Base-by-base conservation (phyloP, 2,329 filamentous ascomycete species). In the Drechslera avenae region DNA sequence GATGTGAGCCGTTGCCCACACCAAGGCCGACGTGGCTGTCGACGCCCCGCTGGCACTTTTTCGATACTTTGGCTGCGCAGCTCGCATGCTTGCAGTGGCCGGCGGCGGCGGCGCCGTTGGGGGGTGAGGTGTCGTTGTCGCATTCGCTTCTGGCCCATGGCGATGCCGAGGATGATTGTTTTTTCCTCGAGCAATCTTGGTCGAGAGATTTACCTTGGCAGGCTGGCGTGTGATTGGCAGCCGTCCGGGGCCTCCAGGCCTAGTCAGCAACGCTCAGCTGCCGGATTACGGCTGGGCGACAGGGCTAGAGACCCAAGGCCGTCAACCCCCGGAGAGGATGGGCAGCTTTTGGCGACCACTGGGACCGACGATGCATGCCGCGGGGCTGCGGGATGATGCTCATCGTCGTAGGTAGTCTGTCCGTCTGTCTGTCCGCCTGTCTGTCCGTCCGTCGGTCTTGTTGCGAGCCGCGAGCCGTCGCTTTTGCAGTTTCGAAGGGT, bases 11-110 rank as follows among this genome's bases (percentile, higher is more conserved):
- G 57, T 52, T 58, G 57, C 33, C 53, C 56, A 60, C 59, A 60
- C 59, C 64, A 59, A 51, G 53, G 54, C 62, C 63, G 63, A 69
- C 67, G 66, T 69, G 67, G 62, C 66, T 64, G 48, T 59, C 62
- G 57, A 62, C 47, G 53, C 59, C 52, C 52, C 54, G 57, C 58
- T 37, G 52, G 23, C 35, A 23, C 9, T 5, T 21, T 50, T 54
- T 59, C 57, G 54, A 63, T 59, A 65, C 52, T 52, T 52, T 26
- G 28, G 21, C 21, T 23, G 21, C 36, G 52, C 52, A 60, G 56
- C 33, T 26, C 34, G 26, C 26, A 35, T 39, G 40, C 43, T 50
- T 57, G 59, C 61, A 55, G 34, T 21, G 44, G 44, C 46, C 45
- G 45, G 53, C 44, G 32, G 47, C 44, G 32, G 47, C 44, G 5